These are phyloP conservation scores for Pythium dissimile DNA, from an alignment of 352 stramenopile genomes.

Conservation along the genomic window DNA sequence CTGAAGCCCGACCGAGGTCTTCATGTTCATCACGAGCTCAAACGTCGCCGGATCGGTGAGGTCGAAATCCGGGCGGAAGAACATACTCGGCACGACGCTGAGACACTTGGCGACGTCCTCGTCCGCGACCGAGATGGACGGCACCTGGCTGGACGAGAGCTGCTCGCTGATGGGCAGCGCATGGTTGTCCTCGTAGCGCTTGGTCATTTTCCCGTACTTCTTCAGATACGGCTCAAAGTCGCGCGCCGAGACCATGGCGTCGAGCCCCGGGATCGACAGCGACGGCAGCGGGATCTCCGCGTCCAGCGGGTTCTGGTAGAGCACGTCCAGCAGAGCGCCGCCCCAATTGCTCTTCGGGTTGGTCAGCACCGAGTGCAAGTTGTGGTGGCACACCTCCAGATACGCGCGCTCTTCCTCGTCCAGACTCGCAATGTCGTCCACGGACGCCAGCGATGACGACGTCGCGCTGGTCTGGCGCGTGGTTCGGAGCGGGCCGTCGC, in stretches of 20 bases:
- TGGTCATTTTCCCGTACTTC: slow-evolving; percentile 59
- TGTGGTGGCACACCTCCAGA: slow-evolving; percentile 69
- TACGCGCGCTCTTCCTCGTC: slow-evolving; percentile 67
- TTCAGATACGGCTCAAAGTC: slow-evolving; percentile 82
- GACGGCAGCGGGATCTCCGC: slow-evolving; percentile 53
- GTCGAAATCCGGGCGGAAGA: slow-evolving; percentile 76
- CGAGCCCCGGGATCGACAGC: slow-evolving; percentile 60
- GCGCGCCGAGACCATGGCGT: slow-evolving; percentile 41
- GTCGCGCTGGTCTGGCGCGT: neutral
- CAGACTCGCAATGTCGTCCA: slow-evolving; percentile 31
- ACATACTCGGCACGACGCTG: slow-evolving; percentile 69
- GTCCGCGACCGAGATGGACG: slow-evolving; percentile 73
- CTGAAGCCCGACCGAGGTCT: slow-evolving; percentile 47
- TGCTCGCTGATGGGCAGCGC: slow-evolving; percentile 72
- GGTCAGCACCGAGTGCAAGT: slow-evolving; percentile 82
- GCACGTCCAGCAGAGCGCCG: slow-evolving; percentile 60
- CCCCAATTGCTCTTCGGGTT: slow-evolving; percentile 80
- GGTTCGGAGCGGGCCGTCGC: neutral
- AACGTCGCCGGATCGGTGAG: slow-evolving; percentile 74
- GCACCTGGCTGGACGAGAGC: slow-evolving; percentile 80
- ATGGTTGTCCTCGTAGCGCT: slow-evolving; percentile 77
- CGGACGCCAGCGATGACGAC: slow-evolving; percentile 1
- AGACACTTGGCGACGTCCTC: slow-evolving; percentile 83
- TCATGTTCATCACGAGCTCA: slow-evolving; percentile 78
- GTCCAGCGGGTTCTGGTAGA: slow-evolving; percentile 64